These are phyloP conservation scores for Coemansia sp. DNA, from an alignment of 192 early-diverging fungal species.

Conservation along the genomic window DNA sequence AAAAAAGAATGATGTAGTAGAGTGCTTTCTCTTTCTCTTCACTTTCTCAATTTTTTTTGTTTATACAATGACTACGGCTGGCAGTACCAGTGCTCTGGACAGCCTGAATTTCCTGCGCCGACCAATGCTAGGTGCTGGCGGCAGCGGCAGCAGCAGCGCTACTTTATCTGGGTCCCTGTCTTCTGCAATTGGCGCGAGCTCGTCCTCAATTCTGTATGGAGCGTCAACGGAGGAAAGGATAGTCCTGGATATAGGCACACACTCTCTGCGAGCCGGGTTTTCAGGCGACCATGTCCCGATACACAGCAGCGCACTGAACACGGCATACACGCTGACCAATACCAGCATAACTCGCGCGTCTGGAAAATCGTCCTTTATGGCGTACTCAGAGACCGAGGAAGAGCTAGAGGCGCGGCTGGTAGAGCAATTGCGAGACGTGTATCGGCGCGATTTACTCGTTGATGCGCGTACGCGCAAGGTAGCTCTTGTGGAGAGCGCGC, in stretches of 20 bases:
- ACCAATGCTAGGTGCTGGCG: not conserved
- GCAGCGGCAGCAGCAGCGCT: not conserved
- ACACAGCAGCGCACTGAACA: slow-evolving; percentile 44
- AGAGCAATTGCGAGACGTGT: slow-evolving; percentile 29
- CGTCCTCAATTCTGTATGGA: slow-evolving; percentile 8
- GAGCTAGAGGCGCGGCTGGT: slow-evolving; percentile 17
- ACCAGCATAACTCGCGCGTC: not conserved
- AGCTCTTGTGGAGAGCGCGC: slow-evolving; percentile 74
- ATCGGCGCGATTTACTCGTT: slow-evolving; percentile 66
- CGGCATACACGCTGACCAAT: not conserved
- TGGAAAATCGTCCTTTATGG: not conserved
- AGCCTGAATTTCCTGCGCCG: slow-evolving; percentile 2
- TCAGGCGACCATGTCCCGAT: slow-evolving; percentile 82
- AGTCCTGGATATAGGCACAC: slow-evolving; percentile 84
- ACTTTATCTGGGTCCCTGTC: no score
- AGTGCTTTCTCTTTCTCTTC: not conserved
- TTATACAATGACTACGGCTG: not conserved
- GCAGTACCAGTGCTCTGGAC: not conserved
- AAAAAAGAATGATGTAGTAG: not conserved
- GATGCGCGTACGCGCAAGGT: slow-evolving; percentile 88
- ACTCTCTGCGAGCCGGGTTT: slow-evolving; percentile 83
- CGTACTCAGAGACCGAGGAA: not conserved
- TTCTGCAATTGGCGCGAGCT: not conserved
- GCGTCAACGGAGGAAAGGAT: slow-evolving; percentile 77
- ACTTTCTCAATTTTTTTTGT: not conserved